Evolutionary conservation across 1,284 basidiomycete species (phyloP), one percentile per base, ranked within the genome.

Genomic region (Trichosporon sp.): DNA sequence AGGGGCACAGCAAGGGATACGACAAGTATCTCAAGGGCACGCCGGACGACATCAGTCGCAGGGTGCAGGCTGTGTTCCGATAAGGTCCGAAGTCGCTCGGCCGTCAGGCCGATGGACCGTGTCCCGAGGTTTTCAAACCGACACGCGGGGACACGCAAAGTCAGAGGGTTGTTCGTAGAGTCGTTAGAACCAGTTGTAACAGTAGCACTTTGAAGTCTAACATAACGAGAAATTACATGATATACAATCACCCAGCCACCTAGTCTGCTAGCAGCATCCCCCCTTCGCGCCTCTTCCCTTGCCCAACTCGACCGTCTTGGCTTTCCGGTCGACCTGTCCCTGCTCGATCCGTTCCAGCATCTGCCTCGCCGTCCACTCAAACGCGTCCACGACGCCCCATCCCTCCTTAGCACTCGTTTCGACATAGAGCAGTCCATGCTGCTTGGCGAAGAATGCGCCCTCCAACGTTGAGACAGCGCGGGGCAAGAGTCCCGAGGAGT

Each of bases 371-470:
- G 80, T 82, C 76, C 78, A 75, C 72, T 81, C 80, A 51, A 83
- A 83, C 7, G 81, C 81, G 35, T 80, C 78, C 3, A 77, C 78
- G 8, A 83, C 81, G 19, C 77, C 77, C 81, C 80, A 81, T 1
- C 81, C 81, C 68, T 82, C 80, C 70, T 83, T 83, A 0, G 81
- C 81, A 7, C 72, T 75, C 26, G 81, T 83, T 71, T 83, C 81
- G 65, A 83, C 79, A 68, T 82, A 83, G 14, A 83, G 68, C 71
- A 83, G 69, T 16, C 77, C 77, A 69, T 83, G 75, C 70, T 79
- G 70, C 66, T 81, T 80, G 16, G 81, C 81, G 67, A 80, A 81
- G 46, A 78, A 54, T 6, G 76, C 75, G 6, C 80, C 80, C 61
- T 83, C 80, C 46, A 73, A 69, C 14, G 77, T 72, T 0, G 74